Conservation (phyloP, 2,329 filamentous ascomycete species). For the Ilyonectria robusta region DNA sequence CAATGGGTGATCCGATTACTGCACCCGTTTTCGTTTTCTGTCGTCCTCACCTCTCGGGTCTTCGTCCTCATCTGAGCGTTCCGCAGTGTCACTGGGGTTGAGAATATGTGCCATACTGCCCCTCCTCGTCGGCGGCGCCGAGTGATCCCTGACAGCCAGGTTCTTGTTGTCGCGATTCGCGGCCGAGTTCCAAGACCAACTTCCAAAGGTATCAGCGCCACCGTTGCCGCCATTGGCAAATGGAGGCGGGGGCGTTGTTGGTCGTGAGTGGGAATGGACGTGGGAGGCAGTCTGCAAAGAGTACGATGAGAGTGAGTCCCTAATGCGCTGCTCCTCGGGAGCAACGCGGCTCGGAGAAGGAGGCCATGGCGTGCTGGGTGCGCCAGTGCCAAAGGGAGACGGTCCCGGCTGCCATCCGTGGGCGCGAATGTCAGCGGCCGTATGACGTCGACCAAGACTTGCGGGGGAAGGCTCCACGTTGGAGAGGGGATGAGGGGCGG, state of each 20-base stretch:
- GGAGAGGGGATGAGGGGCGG: conserved; percentile 76
- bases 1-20: conserved; percentile 50
- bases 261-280: conserved; percentile 63
- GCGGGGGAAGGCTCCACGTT: conserved; percentile 74
- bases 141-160: conserved; percentile 67
- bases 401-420: conserved; percentile 79
- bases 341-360: conserved; percentile 66
- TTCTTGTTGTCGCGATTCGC: conserved; percentile 64
- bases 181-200: conserved; percentile 70
- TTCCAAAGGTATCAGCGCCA: conserved; percentile 63
- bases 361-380: conserved; percentile 66
- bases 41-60: conserved; percentile 70
- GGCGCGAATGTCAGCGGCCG: conserved; percentile 93
- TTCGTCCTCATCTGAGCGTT: conserved; percentile 70
- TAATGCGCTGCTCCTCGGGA: conserved; percentile 68
- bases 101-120: conserved; percentile 75
- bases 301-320: conserved; percentile 70
- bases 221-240: conserved; percentile 61
- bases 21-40: conserved; percentile 73
- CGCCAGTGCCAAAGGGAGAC: conserved; percentile 76
- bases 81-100: conserved; percentile 71
- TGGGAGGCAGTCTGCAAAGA: conserved; percentile 63
- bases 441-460: conserved; percentile 87
- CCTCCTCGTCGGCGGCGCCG: conserved; percentile 68
- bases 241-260: conserved; percentile 67